Conservation (phyloP, 2,329 filamentous ascomycete species). For the Lasiodiplodia hormozganensis region DNA sequence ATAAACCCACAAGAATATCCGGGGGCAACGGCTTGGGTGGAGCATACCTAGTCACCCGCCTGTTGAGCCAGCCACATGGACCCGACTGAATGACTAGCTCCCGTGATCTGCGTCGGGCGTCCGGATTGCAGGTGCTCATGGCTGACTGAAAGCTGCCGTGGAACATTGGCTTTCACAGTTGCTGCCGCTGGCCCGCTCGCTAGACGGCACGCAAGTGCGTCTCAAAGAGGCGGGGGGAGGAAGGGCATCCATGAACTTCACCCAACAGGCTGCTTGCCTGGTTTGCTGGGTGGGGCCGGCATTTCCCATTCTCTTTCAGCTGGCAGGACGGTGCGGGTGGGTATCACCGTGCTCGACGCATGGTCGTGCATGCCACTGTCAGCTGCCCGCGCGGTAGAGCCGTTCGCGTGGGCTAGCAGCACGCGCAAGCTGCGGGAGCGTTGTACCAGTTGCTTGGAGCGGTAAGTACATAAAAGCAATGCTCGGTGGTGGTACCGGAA, state of each 20-base stretch:
- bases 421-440: constrained; percentile 18
- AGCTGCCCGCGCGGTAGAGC: constrained; percentile 15
- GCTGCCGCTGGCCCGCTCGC: background rate
- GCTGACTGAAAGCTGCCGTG: constrained; percentile 10
- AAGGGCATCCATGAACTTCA: background rate
- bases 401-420: background rate
- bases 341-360: constrained; percentile 11
- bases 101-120: constrained; percentile 24
- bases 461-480: background rate
- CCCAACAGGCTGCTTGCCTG: background rate
- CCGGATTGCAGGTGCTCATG: constrained; percentile 3
- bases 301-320: background rate
- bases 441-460: constrained; percentile 20
- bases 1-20: background rate
- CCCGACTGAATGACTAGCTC: constrained; percentile 18
- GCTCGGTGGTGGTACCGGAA: background rate
- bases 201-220: background rate
- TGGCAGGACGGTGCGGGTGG: background rate
- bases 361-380: constrained; percentile 12
- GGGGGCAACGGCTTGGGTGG: background rate
- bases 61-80: constrained; percentile 20
- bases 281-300: background rate
- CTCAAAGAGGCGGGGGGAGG: constrained; percentile 2
- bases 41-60: background rate
- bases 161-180: constrained; percentile 25